These are phyloP conservation scores for Vigna reflexopilosa DNA, from an alignment of 306 rosid genomes.

Conservation along the genomic window DNA sequence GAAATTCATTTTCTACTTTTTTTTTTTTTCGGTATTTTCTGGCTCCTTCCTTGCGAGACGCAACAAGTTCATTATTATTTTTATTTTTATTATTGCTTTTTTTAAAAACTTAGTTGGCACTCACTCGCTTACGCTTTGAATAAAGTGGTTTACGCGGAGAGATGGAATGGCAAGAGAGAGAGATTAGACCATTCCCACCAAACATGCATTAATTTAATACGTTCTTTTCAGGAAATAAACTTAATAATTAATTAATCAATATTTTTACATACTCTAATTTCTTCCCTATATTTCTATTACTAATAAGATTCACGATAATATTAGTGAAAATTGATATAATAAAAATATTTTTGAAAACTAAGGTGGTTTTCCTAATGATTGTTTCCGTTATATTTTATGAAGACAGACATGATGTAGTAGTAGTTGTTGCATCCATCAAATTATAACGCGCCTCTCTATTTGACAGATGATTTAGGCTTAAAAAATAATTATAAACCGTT, in stretches of 20 bases:
- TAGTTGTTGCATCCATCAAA: background rate
- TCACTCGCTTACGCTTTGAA: constrained; percentile 40
- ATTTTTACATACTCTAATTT: too few species aligned
- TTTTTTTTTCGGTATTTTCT: background rate
- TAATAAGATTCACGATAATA: too few species aligned
- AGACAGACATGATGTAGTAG: background rate
- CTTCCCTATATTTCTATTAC: too few species aligned
- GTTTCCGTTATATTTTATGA: background rate
- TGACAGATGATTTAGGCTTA: background rate
- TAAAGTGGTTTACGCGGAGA: constrained; percentile 40
- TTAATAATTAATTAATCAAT: too few species aligned
- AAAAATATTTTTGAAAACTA: background rate
- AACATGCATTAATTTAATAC: background rate
- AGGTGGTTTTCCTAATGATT: background rate
- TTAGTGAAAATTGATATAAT: background rate
- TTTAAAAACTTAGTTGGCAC: constrained; percentile 8
- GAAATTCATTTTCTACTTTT: background rate
- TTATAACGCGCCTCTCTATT: background rate
- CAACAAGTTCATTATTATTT: too few species aligned
- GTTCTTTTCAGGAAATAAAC: background rate
- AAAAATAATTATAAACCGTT: background rate
- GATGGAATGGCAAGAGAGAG: background rate
- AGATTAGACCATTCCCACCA: background rate
- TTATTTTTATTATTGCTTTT: background rate
- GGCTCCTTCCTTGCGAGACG: background rate